Evolutionary conservation across 805 yeast species (phyloP).

Genomic region (Ogataea pignaliae): DNA sequence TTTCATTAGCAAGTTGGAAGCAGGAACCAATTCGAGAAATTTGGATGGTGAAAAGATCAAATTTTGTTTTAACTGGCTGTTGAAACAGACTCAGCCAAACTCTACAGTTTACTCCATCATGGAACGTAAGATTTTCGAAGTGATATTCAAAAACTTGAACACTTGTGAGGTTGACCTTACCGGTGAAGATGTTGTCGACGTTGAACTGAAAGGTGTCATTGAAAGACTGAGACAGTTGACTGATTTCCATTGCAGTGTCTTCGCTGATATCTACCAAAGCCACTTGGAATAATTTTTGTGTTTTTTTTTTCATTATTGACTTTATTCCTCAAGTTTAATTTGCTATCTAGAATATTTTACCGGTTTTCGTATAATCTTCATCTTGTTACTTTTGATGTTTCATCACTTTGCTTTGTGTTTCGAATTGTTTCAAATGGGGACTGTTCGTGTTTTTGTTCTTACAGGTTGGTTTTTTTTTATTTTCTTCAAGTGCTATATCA

Average conservation of each 20-base stretch:
- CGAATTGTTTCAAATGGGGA: too few species aligned
- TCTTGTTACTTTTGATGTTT: too few species aligned
- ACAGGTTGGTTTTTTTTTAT: too few species aligned
- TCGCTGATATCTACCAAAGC: conserved; percentile 57
- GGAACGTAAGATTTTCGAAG: conserved; percentile 60
- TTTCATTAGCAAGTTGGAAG: conserved; percentile 38
- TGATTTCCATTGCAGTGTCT: conserved; percentile 80
- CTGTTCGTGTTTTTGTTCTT: too few species aligned
- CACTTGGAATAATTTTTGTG: background rate
- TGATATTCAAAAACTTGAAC: conserved; percentile 29
- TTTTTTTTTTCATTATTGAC: background rate
- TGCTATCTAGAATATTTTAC: too few species aligned
- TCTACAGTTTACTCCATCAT: conserved; percentile 72
- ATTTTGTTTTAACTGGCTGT: conserved; percentile 73
- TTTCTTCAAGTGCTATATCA: too few species aligned
- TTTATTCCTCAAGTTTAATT: background rate
- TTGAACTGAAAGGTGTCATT: conserved; percentile 56
- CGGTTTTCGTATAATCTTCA: too few species aligned
- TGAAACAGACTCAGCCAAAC: conserved; percentile 81
- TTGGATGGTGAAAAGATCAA: conserved; percentile 41
- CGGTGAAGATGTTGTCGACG: conserved; percentile 29
- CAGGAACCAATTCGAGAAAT: conserved; percentile 2
- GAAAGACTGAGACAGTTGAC: conserved; percentile 60
- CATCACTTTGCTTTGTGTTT: too few species aligned
- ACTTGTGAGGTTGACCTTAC: conserved; percentile 6